Evolutionary conservation across 2,329 filamentous ascomycete species (phyloP), one percentile per base, ranked within the genome.

Genomic region (Cyphellophora europaea): DNA sequence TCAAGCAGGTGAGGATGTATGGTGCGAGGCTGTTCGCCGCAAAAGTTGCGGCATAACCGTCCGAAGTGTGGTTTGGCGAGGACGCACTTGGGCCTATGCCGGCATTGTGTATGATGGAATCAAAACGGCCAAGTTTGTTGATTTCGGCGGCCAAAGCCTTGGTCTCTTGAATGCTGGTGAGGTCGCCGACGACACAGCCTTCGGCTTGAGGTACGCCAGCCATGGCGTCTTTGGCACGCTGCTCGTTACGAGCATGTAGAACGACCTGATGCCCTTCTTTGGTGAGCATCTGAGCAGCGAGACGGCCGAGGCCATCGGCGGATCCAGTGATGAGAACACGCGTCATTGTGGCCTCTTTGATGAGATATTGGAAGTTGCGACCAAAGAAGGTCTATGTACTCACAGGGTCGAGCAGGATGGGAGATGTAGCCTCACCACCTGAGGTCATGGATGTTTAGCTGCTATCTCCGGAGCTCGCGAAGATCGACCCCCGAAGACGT

Each of bases 321-420:
- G 70, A 74, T 30, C 72, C 72, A 6, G 72, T 77, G 40, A 77
- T 73, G 30, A n/a, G n/a, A n/a, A n/a, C n/a, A n/a, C n/a, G n/a
- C n/a, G n/a, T n/a, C n/a, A n/a, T n/a, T n/a, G n/a, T n/a, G n/a
- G n/a, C n/a, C n/a, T n/a, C n/a, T n/a, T n/a, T n/a, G n/a, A n/a
- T n/a, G n/a, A n/a, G n/a, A n/a, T n/a, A n/a, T n/a, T n/a, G n/a
- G n/a, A n/a, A n/a, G n/a, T n/a, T n/a, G n/a, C n/a, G n/a, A n/a
- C n/a, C n/a, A n/a, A n/a, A n/a, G n/a, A n/a, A n/a, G n/a, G n/a
- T n/a, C n/a, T n/a, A n/a, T n/a, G n/a, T n/a, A n/a, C n/a, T n/a
- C n/a, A n/a, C n/a, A n/a, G n/a, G n/a, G n/a, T n/a, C n/a, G n/a
- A n/a, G n/a, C n/a, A n/a, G n/a, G n/a, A n/a, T n/a, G n/a, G n/a